phyloP scores from a whole-genome alignment of 768 basidiomycete genomes.

The Macrolepiota fuliginosa region DNA sequence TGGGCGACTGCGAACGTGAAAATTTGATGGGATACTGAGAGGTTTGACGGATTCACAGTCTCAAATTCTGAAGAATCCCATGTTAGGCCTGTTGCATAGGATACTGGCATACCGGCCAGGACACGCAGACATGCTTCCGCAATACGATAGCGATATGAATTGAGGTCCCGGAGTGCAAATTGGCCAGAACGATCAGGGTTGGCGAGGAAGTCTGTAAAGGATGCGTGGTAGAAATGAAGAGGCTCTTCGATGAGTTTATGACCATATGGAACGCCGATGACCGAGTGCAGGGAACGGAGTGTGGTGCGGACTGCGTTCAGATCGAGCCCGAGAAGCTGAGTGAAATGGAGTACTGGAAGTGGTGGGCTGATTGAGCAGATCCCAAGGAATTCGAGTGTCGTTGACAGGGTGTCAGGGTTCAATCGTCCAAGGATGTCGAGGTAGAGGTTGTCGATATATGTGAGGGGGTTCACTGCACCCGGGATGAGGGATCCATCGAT shows the following conservation, averaged over 20 bases:
- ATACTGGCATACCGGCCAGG: not conserved
- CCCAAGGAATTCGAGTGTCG: not conserved
- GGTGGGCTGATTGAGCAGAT: not conserved
- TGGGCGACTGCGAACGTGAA: not conserved
- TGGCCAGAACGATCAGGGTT: not conserved
- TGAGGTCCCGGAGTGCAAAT: not conserved
- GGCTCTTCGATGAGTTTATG: not conserved
- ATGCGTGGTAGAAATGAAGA: not conserved
- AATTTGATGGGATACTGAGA: not conserved
- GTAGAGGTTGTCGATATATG: not conserved
- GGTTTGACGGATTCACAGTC: not conserved
- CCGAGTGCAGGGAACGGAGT: not conserved
- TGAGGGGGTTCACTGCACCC: not conserved
- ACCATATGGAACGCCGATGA: not conserved
- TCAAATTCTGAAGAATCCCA: not conserved
- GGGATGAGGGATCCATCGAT: not conserved
- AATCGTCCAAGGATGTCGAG: not conserved
- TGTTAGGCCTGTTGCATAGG: not conserved
- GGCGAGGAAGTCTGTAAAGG: not conserved
- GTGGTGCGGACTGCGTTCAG: not conserved
- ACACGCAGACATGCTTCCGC: not conserved
- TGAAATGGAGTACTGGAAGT: not conserved
- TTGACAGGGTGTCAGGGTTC: not conserved
- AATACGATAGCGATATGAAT: not conserved
- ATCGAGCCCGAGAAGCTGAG: not conserved